Evolutionary conservation across 495 filamentous ascomycete species (phyloP).

Genomic region (Podospora fimiseda): DNA sequence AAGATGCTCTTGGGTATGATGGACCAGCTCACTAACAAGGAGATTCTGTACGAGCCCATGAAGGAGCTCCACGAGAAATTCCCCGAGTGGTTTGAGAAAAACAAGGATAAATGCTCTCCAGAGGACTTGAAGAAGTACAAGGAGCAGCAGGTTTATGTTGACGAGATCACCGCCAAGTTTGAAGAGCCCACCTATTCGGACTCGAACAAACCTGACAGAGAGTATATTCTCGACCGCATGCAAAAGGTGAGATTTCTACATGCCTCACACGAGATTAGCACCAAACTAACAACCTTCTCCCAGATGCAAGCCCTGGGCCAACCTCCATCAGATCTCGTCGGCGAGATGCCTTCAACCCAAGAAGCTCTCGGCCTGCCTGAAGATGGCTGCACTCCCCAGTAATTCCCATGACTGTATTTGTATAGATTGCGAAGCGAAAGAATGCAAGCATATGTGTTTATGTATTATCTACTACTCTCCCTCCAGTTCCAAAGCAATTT

Average conservation of each 20-base stretch:
- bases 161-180: slow-evolving; percentile 83
- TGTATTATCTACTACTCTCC: no score
- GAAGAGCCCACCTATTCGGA: slow-evolving; percentile 73
- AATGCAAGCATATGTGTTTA: slow-evolving; percentile 1
- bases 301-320: slow-evolving; percentile 93
- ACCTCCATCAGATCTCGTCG: slow-evolving; percentile 82
- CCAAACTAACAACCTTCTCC: no score
- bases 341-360: slow-evolving; percentile 75
- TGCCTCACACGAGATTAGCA: no score
- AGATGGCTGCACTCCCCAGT: slow-evolving; percentile 67
- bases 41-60: slow-evolving; percentile 98
- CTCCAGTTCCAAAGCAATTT: no score
- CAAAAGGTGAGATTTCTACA: slow-evolving; percentile 93
- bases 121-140: slow-evolving; percentile 76
- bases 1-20: slow-evolving; percentile 96
- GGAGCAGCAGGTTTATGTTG: slow-evolving; percentile 74
- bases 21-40: slow-evolving; percentile 96
- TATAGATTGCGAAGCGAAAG: slow-evolving; percentile 1
- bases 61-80: slow-evolving; percentile 92
- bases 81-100: slow-evolving; percentile 77
- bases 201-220: slow-evolving; percentile 70
- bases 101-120: slow-evolving; percentile 51
- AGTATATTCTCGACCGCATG: slow-evolving; percentile 95
- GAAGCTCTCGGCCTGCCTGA: slow-evolving; percentile 65
- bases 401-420: no score